Evolutionary conservation across 306 rosid genomes (phyloP), one percentile per base, ranked within the genome.

Genomic region (Potentilla sterilis): DNA sequence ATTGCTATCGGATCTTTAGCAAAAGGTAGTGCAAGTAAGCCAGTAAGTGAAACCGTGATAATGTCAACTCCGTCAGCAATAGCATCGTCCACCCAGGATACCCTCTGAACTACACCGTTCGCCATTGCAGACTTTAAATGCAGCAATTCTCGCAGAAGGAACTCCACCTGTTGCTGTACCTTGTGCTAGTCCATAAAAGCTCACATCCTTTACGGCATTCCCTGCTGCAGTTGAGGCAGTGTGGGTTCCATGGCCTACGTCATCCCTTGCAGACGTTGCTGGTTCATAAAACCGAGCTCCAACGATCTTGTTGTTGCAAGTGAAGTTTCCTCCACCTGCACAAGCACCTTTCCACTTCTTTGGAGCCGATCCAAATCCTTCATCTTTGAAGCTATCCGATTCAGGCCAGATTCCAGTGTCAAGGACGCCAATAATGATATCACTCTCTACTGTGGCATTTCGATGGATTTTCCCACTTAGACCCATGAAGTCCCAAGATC

Each of bases 221-320:
- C 90, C 92, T 0, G 87, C 87, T 1, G 90, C 92, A 0, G 86
- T 88, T 11, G 90, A 88, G 16, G 92, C 76, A 9, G 88, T 86
- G 65, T 88, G 90, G 0, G 90, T 41, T 10, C 92, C 92, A 54
- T 88, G 90, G 7, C 92, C 92, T 22, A 80, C 80, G 2, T 88
- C 80, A 35, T 88, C 92, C 40, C 85, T 77, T 0, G 90, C 85
- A 12, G 90, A 88, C 12, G 80, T 3, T 3, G 35, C 57, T 51
- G n/a, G 21, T 22, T 22, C 2, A 1, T 57, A 57, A 57, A 57
- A 57, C 6, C 34, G 34, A n/a, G 62, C 34, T 55, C 24, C 24
- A 19, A n/a, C n/a, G 61, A 54, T 54, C 61, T 54, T n/a, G 12
- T 54, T 54, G 61, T 6, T 52, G 59, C 61, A 54, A n/a, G 61